These are phyloP conservation scores for Sporothrix curviconia DNA, from an alignment of 2,329 filamentous ascomycete genomes.

Conservation along the genomic window DNA sequence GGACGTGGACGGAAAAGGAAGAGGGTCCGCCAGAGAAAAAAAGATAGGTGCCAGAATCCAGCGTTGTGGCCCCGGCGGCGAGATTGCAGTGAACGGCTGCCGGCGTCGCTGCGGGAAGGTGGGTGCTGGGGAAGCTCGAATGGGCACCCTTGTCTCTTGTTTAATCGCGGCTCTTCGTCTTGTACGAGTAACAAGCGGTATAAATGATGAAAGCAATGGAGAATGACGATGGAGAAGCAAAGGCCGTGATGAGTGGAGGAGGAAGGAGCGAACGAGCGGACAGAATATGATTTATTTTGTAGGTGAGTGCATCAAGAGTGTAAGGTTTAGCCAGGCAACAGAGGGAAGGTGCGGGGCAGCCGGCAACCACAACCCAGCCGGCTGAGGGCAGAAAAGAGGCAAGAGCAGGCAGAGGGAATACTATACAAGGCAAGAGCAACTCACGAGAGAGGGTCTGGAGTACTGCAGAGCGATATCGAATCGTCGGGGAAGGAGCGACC, in stretches of 20 bases:
- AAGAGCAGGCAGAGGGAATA: not conserved
- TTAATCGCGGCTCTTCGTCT: not conserved
- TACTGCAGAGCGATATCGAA: not conserved
- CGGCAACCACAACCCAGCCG: not conserved
- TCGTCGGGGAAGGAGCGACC: constrained; percentile 2
- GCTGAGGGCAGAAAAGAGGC: not conserved
- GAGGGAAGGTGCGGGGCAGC: constrained; percentile 9
- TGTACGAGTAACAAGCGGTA: too few species aligned
- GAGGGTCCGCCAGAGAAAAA: constrained; percentile 5
- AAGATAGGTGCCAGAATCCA: constrained; percentile 7
- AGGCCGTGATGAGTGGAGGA: not conserved
- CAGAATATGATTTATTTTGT: not conserved
- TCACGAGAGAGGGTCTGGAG: not conserved
- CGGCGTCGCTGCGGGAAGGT: not conserved
- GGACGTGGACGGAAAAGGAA: constrained; percentile 11
- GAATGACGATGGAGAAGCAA: not conserved
- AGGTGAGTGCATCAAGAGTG: not conserved
- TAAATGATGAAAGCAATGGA: not conserved
- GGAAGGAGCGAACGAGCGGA: not conserved
- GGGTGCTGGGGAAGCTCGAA: constrained; percentile 1
- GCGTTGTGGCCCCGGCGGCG: constrained; percentile 10
- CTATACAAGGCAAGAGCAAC: constrained; percentile 5
- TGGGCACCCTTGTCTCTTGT: constrained; percentile 5
- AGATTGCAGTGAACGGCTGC: not conserved
- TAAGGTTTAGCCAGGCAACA: not conserved